A percentile compares a stretch with the other conserved stretches of the same genome.
phyloP scores from a whole-genome alignment of 2,329 filamentous ascomycete genomes.

The Colletotrichum falcatum region DNA sequence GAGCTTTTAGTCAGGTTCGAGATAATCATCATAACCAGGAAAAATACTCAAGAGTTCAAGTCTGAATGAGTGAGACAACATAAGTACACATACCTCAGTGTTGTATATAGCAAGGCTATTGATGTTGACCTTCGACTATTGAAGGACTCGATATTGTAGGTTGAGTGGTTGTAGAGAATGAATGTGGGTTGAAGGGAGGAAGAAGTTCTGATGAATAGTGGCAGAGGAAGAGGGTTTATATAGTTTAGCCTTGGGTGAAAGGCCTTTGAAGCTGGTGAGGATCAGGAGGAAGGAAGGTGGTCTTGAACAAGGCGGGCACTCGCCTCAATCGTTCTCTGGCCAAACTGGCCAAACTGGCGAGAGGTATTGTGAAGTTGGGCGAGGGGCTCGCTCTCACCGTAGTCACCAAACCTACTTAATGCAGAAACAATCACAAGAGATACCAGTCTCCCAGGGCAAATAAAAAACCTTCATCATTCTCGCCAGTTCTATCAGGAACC shows the following conservation, averaged over 20 bases:
- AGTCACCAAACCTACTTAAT: not conserved
- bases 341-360: not conserved
- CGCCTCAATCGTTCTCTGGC: not conserved
- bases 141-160: not conserved
- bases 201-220: too few relatives aligned
- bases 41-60: not conserved
- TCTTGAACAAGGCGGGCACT: not conserved
- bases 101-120: slow-evolving; percentile 2
- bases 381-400: not conserved
- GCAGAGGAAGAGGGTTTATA: not conserved
- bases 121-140: not conserved
- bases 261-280: not conserved
- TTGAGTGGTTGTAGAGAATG: not conserved
- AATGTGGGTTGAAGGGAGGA: not conserved
- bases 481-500: not conserved
- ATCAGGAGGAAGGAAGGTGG: not conserved
- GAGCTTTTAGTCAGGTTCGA: not conserved
- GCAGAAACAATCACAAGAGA: not conserved
- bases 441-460: not conserved
- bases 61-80: not conserved
- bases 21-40: not conserved
- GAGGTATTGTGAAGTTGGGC: not conserved
- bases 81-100: not conserved
- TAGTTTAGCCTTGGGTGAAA: not conserved
- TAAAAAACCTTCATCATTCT: not conserved